Evolutionary conservation across 345 rosid genomes (phyloP), one percentile per base, ranked within the genome.

Genomic region (Brassica cretica): DNA sequence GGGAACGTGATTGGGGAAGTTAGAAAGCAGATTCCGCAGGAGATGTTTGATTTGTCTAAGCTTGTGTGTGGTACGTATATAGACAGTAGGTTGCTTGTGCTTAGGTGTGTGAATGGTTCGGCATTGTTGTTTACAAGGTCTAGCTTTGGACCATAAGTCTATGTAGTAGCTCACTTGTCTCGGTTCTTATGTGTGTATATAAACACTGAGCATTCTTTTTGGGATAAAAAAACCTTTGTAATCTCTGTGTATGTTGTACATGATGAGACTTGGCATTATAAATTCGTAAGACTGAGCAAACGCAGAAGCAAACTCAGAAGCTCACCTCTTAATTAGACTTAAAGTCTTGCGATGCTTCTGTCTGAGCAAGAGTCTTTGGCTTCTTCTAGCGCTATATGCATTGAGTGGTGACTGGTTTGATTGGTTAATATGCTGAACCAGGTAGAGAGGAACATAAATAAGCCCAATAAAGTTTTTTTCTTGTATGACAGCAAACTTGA

Each of bases 31-130:
- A 72, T 89, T 3, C 98, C 97, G 0, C 95, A 90, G 2, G 98
- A 92, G 76, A 89, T 94, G 89, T 94, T 94, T 46, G 96, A 92
- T 78, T 53, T 91, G 74, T 91, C 94, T 0, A 91, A 85, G 76
- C 82, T 94, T 60, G 95, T 91, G 2, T 94, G 97, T 35, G 97
- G 98, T 62, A 89, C 97, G 5, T 92, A 86, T 35, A 74, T 92
- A 1, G 98, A 94, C 68, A 78, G 91, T 4, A 87, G 98, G 79
- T 82, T 91, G 69, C 89, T 92, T 14, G 89, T 91, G 62, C 88
- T 92, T 19, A 88, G 97, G 2, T 87, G 93, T 11, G 91, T 92
- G 66, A 94, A 86, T 74, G 97, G 98, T 30, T 91, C 95, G 0
- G 98, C 97, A 30, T 84, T 92, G 44, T 24, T 89, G 68, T 89